Percentiles rank a stretch among this genome's conserved stretches.
These are phyloP conservation scores for Yarrowia galli DNA, from an alignment of 1,139 yeast species.

Conservation along the genomic window DNA sequence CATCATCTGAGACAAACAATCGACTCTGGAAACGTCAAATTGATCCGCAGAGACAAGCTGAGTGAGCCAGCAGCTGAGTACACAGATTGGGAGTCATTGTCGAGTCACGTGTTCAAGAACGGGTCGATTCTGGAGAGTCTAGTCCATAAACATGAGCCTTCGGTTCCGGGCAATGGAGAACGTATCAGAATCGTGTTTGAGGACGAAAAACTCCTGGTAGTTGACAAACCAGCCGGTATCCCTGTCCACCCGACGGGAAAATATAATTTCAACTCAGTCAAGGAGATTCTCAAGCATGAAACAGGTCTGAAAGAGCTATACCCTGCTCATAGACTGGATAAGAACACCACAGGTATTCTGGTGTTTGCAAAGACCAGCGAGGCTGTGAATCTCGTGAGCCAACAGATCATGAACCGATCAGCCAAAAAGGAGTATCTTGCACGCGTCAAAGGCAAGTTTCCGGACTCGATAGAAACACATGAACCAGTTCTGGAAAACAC, in stretches of 20 bases:
- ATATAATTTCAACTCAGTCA: constrained; percentile 2
- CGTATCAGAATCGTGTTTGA: constrained; percentile 15
- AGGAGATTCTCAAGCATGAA: constrained; percentile 15
- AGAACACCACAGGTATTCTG: constrained; percentile 16
- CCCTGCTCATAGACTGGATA: constrained; percentile 28
- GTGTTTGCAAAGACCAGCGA: constrained; percentile 18
- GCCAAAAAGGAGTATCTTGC: constrained; percentile 32
- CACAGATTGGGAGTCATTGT: constrained; percentile 17
- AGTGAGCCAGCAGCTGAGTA: constrained; percentile 5
- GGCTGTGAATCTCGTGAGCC: background rate
- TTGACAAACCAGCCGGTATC: constrained; percentile 20
- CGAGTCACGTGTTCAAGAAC: constrained; percentile 7
- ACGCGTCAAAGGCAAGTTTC: constrained; percentile 16
- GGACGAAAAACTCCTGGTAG: background rate
- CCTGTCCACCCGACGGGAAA: constrained; percentile 25
- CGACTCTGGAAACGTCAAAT: constrained; percentile 2
- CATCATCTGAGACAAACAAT: constrained; percentile 6
- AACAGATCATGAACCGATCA: constrained; percentile 8
- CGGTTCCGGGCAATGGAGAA: background rate
- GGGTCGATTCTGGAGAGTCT: constrained; percentile 8
- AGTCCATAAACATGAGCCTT: constrained; percentile 24
- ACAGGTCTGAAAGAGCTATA: background rate
- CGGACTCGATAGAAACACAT: background rate
- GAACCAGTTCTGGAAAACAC: constrained; percentile 14
- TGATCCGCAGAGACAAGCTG: constrained; percentile 22